Base-by-base conservation (phyloP, 306 rosid species). In the Morella rubra region DNA sequence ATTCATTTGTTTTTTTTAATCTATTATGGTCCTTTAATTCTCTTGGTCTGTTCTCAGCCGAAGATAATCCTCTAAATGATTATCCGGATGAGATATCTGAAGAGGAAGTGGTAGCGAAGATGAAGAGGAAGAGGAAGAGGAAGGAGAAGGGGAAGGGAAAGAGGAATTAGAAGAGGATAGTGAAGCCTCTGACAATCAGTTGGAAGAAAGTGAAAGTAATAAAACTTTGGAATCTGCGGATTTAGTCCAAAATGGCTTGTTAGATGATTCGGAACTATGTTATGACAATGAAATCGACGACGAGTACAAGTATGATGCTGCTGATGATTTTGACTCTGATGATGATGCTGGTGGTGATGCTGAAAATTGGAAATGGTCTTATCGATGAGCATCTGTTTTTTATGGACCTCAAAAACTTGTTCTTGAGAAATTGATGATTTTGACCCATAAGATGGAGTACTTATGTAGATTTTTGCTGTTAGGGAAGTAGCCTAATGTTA, bases 81-180 rank as follows among this genome's bases (percentile, higher is more conserved):
- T 95, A 95, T 85, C 98, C 97, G 0, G 93, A 90, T 6, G 98
- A 90, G 85, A 60, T 56, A 67, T 90, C 90, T 8, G 91, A 82
- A 76, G 90, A 82, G 70, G 91, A 87, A 49, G 90, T 81, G 16
- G n/a, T n/a, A n/a, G n/a, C n/a, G 88, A 81, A 44, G 81, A 72
- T 2, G 52, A 49, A 70, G 78, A 68, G 19, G 52, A 49, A 70
- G 78, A 68, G 19, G 37, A 32, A 32, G 37, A 32, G 37, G 37
- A 32, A 32, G 2, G 1, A 27, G 32, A 27, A 27, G 32, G 32
- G 32, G 32, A 27, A 27, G 32, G 32, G 32, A 27, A 27, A 49
- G 90, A 84, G 16, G 88, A 81, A 44, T 78, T 79, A 6, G 53
- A 49, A 70, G 78, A 66, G 19, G 89, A 77, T 55, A 81, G 55